These are phyloP conservation scores for Anastatica hierochuntica DNA, from an alignment of 345 rosid genomes.

Conservation along the genomic window DNA sequence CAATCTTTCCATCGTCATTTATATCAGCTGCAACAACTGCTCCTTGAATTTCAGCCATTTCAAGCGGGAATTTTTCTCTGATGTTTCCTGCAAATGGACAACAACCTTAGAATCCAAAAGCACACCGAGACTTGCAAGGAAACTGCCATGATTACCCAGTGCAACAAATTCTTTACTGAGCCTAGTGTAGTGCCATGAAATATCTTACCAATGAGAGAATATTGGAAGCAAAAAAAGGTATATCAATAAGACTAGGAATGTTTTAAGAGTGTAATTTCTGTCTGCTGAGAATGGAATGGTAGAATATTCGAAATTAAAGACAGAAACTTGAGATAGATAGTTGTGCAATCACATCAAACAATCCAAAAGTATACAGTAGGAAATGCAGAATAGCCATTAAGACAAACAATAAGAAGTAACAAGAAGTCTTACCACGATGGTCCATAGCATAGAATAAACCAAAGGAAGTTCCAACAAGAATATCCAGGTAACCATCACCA, in stretches of 20 bases:
- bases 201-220: too few species aligned
- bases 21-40: constrained; percentile 95
- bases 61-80: constrained; percentile 85
- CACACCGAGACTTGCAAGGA: constrained; percentile 14
- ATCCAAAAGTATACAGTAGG: too few species aligned
- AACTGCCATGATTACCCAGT: constrained; percentile 11
- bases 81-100: constrained; percentile 45
- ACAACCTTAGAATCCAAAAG: constrained; percentile 22
- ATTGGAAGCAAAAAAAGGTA: too few species aligned
- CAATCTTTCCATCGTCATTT: constrained; percentile 98
- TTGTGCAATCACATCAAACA: too few species aligned
- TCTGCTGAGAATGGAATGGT: not conserved
- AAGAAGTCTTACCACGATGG: constrained; percentile 66
- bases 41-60: constrained; percentile 99
- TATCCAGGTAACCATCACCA: constrained; percentile 97
- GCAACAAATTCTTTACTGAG: not conserved
- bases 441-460: constrained; percentile 94
- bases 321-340: too few species aligned
- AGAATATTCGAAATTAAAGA: too few species aligned
- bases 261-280: not conserved
- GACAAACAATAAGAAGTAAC: not conserved
- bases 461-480: constrained; percentile 92
- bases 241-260: constrained; percentile 1
- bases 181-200: too few species aligned
- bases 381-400: too few species aligned